These are phyloP conservation scores for Stenogyne calaminthoides DNA, from an alignment of 305 asterid genomes.

Conservation along the genomic window DNA sequence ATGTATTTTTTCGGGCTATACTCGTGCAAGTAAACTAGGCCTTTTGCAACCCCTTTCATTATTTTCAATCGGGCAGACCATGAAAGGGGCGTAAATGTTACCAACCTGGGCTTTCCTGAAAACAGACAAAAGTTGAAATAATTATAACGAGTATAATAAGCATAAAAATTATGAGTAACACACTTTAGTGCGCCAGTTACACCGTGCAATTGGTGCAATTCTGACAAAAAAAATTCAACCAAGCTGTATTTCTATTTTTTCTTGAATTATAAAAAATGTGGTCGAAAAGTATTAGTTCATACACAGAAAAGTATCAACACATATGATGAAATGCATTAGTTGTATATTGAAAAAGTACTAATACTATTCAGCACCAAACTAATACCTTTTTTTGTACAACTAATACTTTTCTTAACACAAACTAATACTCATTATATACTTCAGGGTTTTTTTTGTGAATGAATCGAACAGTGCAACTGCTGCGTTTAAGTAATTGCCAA, in stretches of 20 bases:
- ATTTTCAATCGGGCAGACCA: slow-evolving; percentile 70
- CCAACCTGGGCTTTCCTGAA: slow-evolving; percentile 78
- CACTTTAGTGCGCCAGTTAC: too few species aligned
- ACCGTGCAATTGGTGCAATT: neutral
- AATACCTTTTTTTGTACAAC: too few species aligned
- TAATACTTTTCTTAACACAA: neutral
- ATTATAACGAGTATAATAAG: neutral
- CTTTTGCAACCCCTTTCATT: slow-evolving; percentile 87
- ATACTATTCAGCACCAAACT: neutral
- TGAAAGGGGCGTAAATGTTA: slow-evolving; percentile 62
- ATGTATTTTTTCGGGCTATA: slow-evolving; percentile 88
- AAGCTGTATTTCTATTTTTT: too few species aligned
- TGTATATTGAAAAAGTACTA: neutral
- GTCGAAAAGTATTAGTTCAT: neutral
- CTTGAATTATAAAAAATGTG: too few species aligned
- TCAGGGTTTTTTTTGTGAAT: neutral
- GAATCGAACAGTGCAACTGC: too few species aligned
- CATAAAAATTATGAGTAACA: neutral
- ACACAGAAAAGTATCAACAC: neutral
- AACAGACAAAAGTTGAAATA: neutral
- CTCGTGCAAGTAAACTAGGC: slow-evolving; percentile 74
- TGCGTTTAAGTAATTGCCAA: neutral
- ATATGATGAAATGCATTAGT: neutral
- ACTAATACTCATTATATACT: neutral
- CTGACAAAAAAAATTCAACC: too few species aligned